Evolutionary conservation across 1,284 basidiomycete species (phyloP).

Genomic region (Athelia sp.): DNA sequence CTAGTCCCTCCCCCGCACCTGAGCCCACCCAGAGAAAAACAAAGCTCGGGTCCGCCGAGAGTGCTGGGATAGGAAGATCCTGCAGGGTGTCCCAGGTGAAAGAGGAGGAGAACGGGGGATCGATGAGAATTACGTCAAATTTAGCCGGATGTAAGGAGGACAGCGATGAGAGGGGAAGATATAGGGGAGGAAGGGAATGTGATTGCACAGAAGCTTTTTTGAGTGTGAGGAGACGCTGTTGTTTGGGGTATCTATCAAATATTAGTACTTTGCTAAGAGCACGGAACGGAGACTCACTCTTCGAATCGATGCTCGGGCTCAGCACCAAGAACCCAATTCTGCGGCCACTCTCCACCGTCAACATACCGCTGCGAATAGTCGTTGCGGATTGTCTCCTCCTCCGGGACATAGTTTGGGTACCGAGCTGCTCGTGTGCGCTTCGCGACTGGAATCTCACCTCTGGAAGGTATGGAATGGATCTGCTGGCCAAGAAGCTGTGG

Average conservation of each 20-base stretch:
- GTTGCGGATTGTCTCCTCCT: constrained; percentile 93
- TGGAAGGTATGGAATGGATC: constrained; percentile 28
- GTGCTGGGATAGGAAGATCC: constrained; percentile 75
- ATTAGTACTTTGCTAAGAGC: constrained; percentile 4
- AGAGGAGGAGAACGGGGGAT: constrained; percentile 80
- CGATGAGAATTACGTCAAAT: constrained; percentile 93
- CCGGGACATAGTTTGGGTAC: constrained; percentile 77
- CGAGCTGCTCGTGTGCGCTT: constrained; percentile 65
- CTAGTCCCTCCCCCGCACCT: constrained; percentile 86
- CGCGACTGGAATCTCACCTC: constrained; percentile 58
- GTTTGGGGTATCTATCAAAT: constrained; percentile 78
- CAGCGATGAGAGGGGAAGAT: constrained; percentile 60
- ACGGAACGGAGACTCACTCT: constrained; percentile 64
- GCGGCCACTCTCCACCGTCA: constrained; percentile 85
- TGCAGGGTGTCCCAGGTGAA: constrained; percentile 85
- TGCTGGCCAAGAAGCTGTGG: constrained; percentile 24
- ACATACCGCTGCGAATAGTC: constrained; percentile 93
- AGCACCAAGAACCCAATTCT: constrained; percentile 86
- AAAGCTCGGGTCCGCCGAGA: constrained; percentile 90
- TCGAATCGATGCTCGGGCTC: constrained; percentile 84
- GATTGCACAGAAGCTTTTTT: constrained; percentile 70
- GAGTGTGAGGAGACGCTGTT: constrained; percentile 73
- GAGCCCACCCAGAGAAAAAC: constrained; percentile 97
- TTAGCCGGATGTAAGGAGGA: constrained; percentile 56
- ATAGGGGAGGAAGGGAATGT: constrained; percentile 60